A percentile compares a stretch with the other conserved stretches of the same genome.
Conservation (phyloP, 2,329 filamentous ascomycete species). For the Botrytis fragariae region DNA sequence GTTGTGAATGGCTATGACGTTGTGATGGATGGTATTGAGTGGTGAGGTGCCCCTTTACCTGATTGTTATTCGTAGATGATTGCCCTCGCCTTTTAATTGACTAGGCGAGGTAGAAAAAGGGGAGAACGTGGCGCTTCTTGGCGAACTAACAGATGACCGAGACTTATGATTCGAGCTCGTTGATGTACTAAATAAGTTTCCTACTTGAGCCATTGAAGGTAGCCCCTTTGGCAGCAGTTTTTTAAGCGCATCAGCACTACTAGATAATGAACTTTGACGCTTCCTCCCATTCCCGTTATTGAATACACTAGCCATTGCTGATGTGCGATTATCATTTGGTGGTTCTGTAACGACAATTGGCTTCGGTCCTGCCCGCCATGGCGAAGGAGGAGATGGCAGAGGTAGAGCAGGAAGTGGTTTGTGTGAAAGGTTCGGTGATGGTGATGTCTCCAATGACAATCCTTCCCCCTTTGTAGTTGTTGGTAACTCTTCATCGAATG, state of each 20-base stretch:
- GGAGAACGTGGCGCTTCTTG: conserved; percentile 14
- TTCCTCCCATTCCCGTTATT: conserved; percentile 41
- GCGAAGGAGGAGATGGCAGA: conserved; percentile 31
- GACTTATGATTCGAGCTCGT: conserved; percentile 26
- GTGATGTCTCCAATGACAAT: conserved; percentile 26
- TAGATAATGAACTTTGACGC: conserved; percentile 51
- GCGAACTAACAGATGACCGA: conserved; percentile 17
- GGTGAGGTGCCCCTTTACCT: not conserved
- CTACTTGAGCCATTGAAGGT: conserved; percentile 45
- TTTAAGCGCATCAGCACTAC: conserved; percentile 56
- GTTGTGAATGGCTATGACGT: conserved; percentile 24
- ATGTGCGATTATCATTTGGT: conserved; percentile 37
- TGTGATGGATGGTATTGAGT: not conserved
- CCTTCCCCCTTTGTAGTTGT: not conserved
- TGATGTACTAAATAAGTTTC: conserved; percentile 35
- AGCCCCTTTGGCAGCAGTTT: conserved; percentile 53
- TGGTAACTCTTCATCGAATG: conserved; percentile 7
- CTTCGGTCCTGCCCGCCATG: conserved; percentile 46
- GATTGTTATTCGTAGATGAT: not conserved
- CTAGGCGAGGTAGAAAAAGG: conserved; percentile 9
- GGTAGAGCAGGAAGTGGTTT: conserved; percentile 17
- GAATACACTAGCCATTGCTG: conserved; percentile 48
- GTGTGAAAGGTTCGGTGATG: conserved; percentile 36
- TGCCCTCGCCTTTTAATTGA: conserved; percentile 1
- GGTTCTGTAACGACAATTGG: conserved; percentile 38